Conservation (phyloP, 2,329 filamentous ascomycete species). For the Diaporthe australafricana region DNA sequence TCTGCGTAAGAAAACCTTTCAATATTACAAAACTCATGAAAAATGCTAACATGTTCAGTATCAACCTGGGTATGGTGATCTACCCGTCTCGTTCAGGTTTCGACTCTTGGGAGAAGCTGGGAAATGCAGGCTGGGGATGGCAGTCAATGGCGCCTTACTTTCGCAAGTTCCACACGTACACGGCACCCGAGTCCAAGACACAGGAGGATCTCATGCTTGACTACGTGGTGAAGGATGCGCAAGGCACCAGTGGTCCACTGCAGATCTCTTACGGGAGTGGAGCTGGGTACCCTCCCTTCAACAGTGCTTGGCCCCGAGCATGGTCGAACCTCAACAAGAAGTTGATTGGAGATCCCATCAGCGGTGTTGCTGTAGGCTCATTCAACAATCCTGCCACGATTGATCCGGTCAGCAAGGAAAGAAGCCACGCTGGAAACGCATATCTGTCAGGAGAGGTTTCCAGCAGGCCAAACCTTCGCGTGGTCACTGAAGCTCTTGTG, state of each 20-base stretch:
- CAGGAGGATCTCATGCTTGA: slow-evolving; percentile 45
- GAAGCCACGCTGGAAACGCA: slow-evolving; percentile 36
- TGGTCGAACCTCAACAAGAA: slow-evolving; percentile 43
- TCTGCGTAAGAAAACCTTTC: slow-evolving; percentile 14
- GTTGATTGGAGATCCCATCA: slow-evolving; percentile 31
- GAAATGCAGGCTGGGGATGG: slow-evolving; percentile 44
- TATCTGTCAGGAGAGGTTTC: slow-evolving; percentile 35
- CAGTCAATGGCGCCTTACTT: slow-evolving; percentile 47
- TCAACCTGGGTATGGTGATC: slow-evolving; percentile 45
- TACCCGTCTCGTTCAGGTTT: slow-evolving; percentile 44
- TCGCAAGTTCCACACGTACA: slow-evolving; percentile 49
- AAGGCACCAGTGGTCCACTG: slow-evolving; percentile 49
- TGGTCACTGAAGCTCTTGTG: slow-evolving; percentile 42
- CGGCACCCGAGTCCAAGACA: slow-evolving; percentile 41
- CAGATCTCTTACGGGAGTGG: slow-evolving; percentile 48
- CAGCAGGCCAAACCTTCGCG: slow-evolving; percentile 34
- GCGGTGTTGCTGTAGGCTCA: slow-evolving; percentile 19
- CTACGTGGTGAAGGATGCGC: slow-evolving; percentile 44
- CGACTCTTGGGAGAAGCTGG: slow-evolving; percentile 45
- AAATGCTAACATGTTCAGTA: not conserved
- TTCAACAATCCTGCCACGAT: slow-evolving; percentile 37
- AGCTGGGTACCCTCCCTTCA: slow-evolving; percentile 47
- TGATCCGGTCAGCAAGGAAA: slow-evolving; percentile 34
- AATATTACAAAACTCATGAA: too few relatives aligned
- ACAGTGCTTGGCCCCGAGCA: slow-evolving; percentile 51